These are phyloP conservation scores for Aspergillus costaricaensis DNA, from an alignment of 2,329 filamentous ascomycete genomes.

Conservation along the genomic window DNA sequence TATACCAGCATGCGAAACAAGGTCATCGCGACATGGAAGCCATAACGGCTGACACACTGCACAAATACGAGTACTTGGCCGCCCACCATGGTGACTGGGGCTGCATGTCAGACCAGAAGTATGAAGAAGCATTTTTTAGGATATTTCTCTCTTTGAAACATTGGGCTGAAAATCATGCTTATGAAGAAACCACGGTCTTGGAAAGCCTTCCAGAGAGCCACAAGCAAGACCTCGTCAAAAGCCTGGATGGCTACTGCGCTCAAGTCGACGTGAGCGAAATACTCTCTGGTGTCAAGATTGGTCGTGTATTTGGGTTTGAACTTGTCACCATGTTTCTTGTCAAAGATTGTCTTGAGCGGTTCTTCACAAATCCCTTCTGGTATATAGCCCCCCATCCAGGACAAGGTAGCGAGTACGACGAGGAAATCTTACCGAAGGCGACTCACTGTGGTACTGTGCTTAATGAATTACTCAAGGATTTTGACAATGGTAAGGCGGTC, in stretches of 20 bases:
- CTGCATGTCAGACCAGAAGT: no score
- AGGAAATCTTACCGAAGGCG: no score
- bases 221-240: neutral
- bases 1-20: no score
- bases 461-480: neutral
- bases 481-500: neutral
- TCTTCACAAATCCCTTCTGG: neutral
- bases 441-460: neutral
- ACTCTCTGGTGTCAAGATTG: neutral
- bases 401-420: no score
- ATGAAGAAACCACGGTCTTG: neutral
- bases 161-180: neutral
- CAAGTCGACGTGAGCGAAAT: neutral
- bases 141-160: neutral
- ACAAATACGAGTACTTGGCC: no score
- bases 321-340: neutral
- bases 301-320: neutral
- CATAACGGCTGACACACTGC: no score
- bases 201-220: neutral
- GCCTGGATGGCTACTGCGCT: neutral
- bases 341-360: neutral
- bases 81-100: no score
- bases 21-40: no score
- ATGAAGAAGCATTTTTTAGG: neutral
- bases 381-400: neutral